Base-by-base conservation (phyloP, 768 basidiomycete genomes). In the Royoungia palumana region DNA sequence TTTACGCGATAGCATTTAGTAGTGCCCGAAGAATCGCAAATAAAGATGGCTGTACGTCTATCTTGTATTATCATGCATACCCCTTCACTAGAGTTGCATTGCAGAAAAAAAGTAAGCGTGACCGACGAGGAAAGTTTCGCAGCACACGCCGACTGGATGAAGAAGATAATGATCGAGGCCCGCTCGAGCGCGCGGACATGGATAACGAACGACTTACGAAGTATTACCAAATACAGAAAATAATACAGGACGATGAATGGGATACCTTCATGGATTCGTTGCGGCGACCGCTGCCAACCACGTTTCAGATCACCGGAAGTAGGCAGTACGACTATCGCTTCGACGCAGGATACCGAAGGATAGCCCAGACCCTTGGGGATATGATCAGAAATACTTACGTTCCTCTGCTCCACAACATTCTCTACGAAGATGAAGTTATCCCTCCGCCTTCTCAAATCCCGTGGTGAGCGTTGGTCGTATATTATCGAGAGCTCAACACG, bases 281-380 rank as follows among this genome's bases (percentile, higher is more conserved):
- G 16, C 32, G 32, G 4, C 32, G 32, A 16, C 32, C 89, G 32
- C 72, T 98, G 35, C 96, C 96, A 4, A 95, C 92, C 1, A 96
- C 94, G 0, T 99, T 99, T 67, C 78, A 96, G 35, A 84, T 99
- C 16, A 85, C 93, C 0, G 91, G 93, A 0, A 91, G 85, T 55
- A 76, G 92, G 65, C 79, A 87, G 94, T 94, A 64, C 49, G 75
- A 56, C n/a, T 35, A 32, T 46, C 45, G 11, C 17, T 16, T 37
- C 28, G 17, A 34, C 6, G 0, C 17, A 19, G 7, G 25, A 14
- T 6, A 3, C 9, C 2, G 12, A 62, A 87, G 85, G 59, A 77
- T 75, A 35, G 81, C 83, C 40, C 78, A 79, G n/a, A 77, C 85
- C 5, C 78, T 98, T 49, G 94, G 93, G 66, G 72, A 82, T 14